Evolutionary conservation across 1,284 basidiomycete species (phyloP).

Genomic region (Cryptococcus sp.): DNA sequence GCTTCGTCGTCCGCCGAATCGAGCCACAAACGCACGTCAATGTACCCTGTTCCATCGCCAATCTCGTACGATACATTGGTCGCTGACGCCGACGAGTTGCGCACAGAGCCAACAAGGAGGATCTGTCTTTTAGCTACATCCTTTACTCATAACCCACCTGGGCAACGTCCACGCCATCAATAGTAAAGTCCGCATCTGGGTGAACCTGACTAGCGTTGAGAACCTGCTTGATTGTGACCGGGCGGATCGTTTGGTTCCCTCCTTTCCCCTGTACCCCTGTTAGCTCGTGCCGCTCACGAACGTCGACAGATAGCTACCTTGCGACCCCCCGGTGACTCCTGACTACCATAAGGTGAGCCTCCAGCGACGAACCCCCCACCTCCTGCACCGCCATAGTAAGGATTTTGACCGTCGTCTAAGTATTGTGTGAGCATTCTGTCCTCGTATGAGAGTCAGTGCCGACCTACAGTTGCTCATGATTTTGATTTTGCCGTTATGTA

Average conservation of each 20-base stretch:
- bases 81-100: conserved; percentile 67
- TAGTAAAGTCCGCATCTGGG: conserved; percentile 81
- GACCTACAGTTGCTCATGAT: conserved; percentile 37
- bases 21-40: conserved; percentile 88
- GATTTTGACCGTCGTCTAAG: conserved; percentile 42
- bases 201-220: conserved; percentile 75
- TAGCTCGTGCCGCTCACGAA: neutral
- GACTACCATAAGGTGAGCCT: conserved; percentile 45
- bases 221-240: conserved; percentile 83
- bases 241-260: conserved; percentile 70
- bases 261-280: conserved; percentile 20
- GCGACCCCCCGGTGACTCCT: conserved; percentile 42
- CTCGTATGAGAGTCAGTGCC: neutral
- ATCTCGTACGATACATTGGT: conserved; percentile 81
- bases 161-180: conserved; percentile 78
- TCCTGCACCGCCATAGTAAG: conserved; percentile 43
- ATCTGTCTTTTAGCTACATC: conserved; percentile 46
- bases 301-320: conserved; percentile 25
- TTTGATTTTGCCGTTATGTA: neutral
- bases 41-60: conserved; percentile 85
- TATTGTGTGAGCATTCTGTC: conserved; percentile 2
- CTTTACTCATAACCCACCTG: conserved; percentile 59
- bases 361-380: conserved; percentile 36
- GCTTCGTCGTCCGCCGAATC: conserved; percentile 65
- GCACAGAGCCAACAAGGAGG: conserved; percentile 75